These are phyloP conservation scores for Histomonas meleagridis DNA, from an alignment of 208 protist species.

Conservation along the genomic window DNA sequence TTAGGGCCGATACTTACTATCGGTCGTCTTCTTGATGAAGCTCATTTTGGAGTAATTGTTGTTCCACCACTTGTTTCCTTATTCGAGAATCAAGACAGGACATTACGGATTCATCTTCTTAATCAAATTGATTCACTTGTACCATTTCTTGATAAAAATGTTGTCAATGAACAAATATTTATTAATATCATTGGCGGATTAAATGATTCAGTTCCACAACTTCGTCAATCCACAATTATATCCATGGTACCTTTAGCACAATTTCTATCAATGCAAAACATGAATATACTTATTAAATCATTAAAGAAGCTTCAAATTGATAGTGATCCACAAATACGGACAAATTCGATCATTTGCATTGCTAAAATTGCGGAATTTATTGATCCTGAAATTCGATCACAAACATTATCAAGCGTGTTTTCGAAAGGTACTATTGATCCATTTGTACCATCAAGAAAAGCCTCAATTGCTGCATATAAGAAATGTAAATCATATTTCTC, in stretches of 20 bases:
- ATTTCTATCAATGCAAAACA: background rate
- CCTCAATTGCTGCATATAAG: background rate
- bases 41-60: background rate
- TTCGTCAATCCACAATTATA: background rate
- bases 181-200: background rate
- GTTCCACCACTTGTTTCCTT: background rate
- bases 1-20: background rate
- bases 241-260: background rate
- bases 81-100: background rate
- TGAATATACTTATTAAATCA: background rate
- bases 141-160: background rate
- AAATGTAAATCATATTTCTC: background rate
- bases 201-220: background rate
- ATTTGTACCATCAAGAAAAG: background rate
- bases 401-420: background rate
- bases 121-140: background rate
- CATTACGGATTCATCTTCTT: background rate
- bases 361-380: background rate
- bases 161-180: background rate
- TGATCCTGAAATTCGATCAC: background rate
- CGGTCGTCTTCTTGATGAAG: background rate
- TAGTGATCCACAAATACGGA: background rate
- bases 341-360: background rate
- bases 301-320: background rate
- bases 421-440: background rate